Conservation (phyloP, 441 rosid genomes). For the Syzygium syzygioides region DNA sequence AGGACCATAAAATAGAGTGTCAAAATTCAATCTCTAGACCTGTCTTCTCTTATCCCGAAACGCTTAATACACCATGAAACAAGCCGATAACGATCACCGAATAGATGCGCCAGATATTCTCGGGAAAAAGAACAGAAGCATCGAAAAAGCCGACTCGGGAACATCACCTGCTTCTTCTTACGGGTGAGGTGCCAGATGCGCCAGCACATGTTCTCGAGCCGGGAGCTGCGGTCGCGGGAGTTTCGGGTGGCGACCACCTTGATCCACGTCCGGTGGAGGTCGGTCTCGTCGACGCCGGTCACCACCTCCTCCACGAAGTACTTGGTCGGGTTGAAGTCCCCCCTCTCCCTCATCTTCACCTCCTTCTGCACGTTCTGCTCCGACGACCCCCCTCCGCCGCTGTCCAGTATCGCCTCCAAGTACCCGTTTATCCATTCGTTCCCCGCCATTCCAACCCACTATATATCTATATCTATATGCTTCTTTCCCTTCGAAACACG, state of each 20-base stretch:
- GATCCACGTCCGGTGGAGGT: constrained; percentile 87
- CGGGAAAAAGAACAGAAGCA: background rate
- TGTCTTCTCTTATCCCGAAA: background rate
- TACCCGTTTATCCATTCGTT: constrained; percentile 99
- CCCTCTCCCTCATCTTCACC: constrained; percentile 37
- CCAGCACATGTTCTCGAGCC: constrained; percentile 99
- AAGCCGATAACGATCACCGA: background rate
- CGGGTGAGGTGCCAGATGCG: constrained; percentile 99
- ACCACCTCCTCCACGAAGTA: constrained; percentile 97
- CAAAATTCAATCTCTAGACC: background rate
- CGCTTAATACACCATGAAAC: background rate
- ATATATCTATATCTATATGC: background rate
- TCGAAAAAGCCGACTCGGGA: background rate
- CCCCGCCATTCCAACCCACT: constrained; percentile 51
- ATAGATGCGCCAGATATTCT: background rate
- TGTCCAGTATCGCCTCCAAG: constrained; percentile 84
- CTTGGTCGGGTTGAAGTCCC: constrained; percentile 76
- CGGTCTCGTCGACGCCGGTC: constrained; percentile 86
- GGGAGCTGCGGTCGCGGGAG: constrained; percentile 85
- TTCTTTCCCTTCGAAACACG: background rate
- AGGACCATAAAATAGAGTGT: background rate
- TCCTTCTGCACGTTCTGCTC: constrained; percentile 43
- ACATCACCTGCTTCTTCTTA: constrained; percentile 88
- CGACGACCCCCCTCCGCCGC: constrained; percentile 49
- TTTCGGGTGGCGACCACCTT: constrained; percentile 95